These are phyloP conservation scores for Calocybe gangraenosa DNA, from an alignment of 768 basidiomycete genomes.

Conservation along the genomic window DNA sequence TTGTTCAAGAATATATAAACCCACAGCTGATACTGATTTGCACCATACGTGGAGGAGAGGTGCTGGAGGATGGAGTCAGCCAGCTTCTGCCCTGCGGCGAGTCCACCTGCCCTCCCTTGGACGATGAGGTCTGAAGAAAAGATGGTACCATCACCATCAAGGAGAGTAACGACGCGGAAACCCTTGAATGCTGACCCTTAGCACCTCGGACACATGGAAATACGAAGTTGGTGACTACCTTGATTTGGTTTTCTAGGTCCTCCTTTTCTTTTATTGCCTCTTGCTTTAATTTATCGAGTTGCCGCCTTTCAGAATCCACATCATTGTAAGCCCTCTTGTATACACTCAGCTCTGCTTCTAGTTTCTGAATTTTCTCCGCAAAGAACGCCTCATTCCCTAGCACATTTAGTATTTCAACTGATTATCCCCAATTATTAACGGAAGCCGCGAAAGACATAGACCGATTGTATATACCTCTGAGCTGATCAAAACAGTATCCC, in stretches of 20 bases:
- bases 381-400: conserved; percentile 26
- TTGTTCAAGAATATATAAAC: conserved; percentile 64
- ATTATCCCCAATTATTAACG: background rate
- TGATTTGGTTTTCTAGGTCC: conserved; percentile 36
- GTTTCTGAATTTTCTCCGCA: conserved; percentile 28
- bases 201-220: too few relatives aligned
- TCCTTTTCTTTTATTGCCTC: conserved; percentile 35
- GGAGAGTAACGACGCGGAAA: conserved; percentile 44
- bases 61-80: conserved; percentile 34
- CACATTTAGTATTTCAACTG: conserved; percentile 37
- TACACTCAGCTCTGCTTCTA: conserved; percentile 37
- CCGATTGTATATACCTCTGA: conserved; percentile 26
- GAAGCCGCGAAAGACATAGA: background rate
- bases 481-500: conserved; percentile 29
- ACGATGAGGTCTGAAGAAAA: conserved; percentile 50
- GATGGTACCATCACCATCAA: conserved; percentile 67
- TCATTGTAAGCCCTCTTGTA: conserved; percentile 39
- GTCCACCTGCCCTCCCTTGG: conserved; percentile 56
- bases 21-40: conserved; percentile 49
- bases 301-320: conserved; percentile 30
- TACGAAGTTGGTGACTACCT: conserved; percentile 21
- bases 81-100: conserved; percentile 47
- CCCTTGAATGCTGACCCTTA: conserved; percentile 27
- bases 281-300: conserved; percentile 28
- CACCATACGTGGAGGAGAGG: conserved; percentile 28